These are phyloP conservation scores for Secale cereale DNA, from an alignment of 176 grass and related monocot genomes.

Conservation along the genomic window DNA sequence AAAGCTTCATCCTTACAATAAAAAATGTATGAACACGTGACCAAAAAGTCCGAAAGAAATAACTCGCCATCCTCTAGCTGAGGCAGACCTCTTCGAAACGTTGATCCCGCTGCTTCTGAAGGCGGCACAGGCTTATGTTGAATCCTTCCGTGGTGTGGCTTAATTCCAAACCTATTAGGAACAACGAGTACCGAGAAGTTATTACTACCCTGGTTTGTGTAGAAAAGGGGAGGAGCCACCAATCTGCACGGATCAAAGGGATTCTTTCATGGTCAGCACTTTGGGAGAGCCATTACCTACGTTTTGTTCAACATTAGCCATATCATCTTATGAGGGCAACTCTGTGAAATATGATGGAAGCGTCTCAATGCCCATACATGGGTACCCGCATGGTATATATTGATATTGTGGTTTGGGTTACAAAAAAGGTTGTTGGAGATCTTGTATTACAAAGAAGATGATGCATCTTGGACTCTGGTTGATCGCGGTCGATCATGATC, in stretches of 20 bases:
- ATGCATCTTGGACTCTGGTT: no score
- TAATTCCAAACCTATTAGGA: neutral
- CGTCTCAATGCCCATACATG: no score
- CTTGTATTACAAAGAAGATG: no score
- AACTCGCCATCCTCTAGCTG: neutral
- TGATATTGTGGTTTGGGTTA: no score
- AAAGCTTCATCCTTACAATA: neutral
- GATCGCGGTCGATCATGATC: no score
- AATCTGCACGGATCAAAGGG: neutral
- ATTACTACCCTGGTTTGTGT: slow-evolving; percentile 11
- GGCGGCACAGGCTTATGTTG: slow-evolving; percentile 11
- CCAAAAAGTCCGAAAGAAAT: slow-evolving; percentile 6
- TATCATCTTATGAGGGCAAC: no score
- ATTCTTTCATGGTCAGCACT: neutral
- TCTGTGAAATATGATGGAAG: no score
- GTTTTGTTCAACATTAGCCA: no score
- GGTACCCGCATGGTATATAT: no score
- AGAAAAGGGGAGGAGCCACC: neutral
- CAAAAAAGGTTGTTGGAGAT: no score
- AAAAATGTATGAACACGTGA: neutral
- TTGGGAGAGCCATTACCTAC: no score
- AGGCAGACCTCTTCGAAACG: slow-evolving; percentile 30
- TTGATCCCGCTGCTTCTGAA: slow-evolving; percentile 9
- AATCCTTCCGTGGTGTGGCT: slow-evolving; percentile 17
- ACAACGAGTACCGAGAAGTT: slow-evolving; percentile 27